Evolutionary conservation across 2,329 filamentous ascomycete species (phyloP), one percentile per base, ranked within the genome.

Genomic region (Sodiomyces alkalinus): DNA sequence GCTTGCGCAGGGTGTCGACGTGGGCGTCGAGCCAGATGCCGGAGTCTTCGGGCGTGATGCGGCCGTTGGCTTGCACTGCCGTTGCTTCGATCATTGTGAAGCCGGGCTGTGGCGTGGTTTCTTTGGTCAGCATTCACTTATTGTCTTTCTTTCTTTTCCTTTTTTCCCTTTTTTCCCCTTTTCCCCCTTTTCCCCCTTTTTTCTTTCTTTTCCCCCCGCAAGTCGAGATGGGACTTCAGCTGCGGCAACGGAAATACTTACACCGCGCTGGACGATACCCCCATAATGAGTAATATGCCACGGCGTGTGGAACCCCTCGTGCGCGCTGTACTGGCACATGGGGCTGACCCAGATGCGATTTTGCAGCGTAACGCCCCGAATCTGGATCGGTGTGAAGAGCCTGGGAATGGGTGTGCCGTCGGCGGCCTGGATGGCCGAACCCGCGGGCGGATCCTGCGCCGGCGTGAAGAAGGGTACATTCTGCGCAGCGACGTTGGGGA

Each of bases 251-350:
- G 6, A 10, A 2, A 2, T 7, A 35, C 40, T 40, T 39, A 50
- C 73, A 0, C 79, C 79, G 3, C 78, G 71, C 40, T 72, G 64
- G 16, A 75, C 58, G 38, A 85, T 81, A 13, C 76, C 75, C 12
- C 80, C 79, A 17, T 82, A 58, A 40, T 85, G 80, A 3, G 78
- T 69, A 19, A 76, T 48, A 46, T 86, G 79, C 76, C 77, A 86
- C 34, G 67, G 54, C 0, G 73, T 80, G 37, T 69, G 63, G 45
- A 80, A 75, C 7, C 80, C 56, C 21, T 60, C 48, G 17, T 52
- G 40, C 3, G 56, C 49, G 5, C 49, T 55, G 37, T 61, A 62
- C 38, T 62, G 58, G 34, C 60, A 64, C 43, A 65, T 52, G 2
- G 61, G 60, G 17, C 56, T 52, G 13, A 61, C 39, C 38, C 57